Evolutionary conservation across 768 basidiomycete species (phyloP), one percentile per base, ranked within the genome.

Genomic region (Glaciozyma antarctica): DNA sequence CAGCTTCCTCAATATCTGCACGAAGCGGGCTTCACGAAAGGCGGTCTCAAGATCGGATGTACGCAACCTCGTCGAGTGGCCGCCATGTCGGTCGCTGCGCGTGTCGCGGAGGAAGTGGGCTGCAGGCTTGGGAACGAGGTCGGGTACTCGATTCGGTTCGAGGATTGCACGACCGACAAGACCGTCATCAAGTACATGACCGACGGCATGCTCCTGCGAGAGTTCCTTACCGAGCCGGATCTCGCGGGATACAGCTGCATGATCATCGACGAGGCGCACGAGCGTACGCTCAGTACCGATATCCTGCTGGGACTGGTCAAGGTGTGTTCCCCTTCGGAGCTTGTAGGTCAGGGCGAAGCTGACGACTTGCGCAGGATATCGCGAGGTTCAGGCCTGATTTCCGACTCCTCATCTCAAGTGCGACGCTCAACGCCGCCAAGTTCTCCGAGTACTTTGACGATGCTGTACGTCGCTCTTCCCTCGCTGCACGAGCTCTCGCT

Each of bases 121-220:
- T 88, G 86, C 5, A 88, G 97, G 77, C 86, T 99, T 48, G 95
- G 95, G 15, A 89, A 93, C 72, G 94, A 98, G 78, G 95, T 99
- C 58, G 95, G 95, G n/a, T 99, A 99, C 77, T 94, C 93, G 43
- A 99, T 99, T 72, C 90, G 95, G 41, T 99, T 99, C 78, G 95
- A 99, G 78, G 95, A 99, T 77, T 95, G 92, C 77, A 99, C 95
- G 24, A 95, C 90, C 79, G 92, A 98, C 81, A 97, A 95, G 80
- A 99, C 95, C 6, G 87, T 93, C 52, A 81, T 99, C 74, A 98
- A 99, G 78, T 99, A 99, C 78, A 74, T 99, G 95, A 99, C 95
- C 52, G 95, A 99, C 74, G 95, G 95, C 43, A 98, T 99, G 95
- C 81, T 99, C 32, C 79, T 98, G 53, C 83, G 95, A 73, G 92